phyloP scores from a whole-genome alignment of 1,284 basidiomycete species.

The Sutorius eximius region DNA sequence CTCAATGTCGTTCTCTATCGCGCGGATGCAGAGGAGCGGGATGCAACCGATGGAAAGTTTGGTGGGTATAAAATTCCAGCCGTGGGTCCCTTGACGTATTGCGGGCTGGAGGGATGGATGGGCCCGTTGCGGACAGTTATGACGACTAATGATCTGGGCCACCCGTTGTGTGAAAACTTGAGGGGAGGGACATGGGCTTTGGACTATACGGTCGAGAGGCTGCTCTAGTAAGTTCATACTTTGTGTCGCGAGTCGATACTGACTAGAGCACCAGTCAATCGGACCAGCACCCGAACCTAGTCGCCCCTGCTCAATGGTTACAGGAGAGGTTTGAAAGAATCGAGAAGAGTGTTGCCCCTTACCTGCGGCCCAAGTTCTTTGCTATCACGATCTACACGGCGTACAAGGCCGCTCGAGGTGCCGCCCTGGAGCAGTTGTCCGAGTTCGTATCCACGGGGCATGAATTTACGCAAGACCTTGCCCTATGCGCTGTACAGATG shows the following conservation, averaged over 20 bases:
- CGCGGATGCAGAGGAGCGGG: conserved; percentile 86
- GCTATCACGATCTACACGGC: conserved; percentile 86
- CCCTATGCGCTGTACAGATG: conserved; percentile 89
- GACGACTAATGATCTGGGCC: conserved; percentile 87
- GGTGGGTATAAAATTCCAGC: conserved; percentile 81
- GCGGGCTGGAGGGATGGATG: conserved; percentile 97
- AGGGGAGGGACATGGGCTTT: conserved; percentile 87
- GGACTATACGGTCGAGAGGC: conserved; percentile 76
- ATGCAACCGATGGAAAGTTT: conserved; percentile 72
- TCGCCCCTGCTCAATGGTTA: conserved; percentile 77
- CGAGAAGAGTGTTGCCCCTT: conserved; percentile 72
- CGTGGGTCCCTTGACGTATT: conserved; percentile 77
- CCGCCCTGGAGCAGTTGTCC: conserved; percentile 82
- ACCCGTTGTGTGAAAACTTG: conserved; percentile 84
- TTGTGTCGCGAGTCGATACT: neutral
- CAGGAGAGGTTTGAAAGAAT: conserved; percentile 81
- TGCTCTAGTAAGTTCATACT: conserved; percentile 60
- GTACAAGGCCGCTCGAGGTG: conserved; percentile 83
- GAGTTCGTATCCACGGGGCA: conserved; percentile 84
- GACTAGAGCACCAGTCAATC: conserved; percentile 54
- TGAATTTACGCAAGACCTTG: conserved; percentile 86
- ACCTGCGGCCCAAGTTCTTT: conserved; percentile 93
- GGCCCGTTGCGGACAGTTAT: conserved; percentile 80
- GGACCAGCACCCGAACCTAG: conserved; percentile 65
- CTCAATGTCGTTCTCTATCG: conserved; percentile 84